phyloP scores from a whole-genome alignment of 257 asterid species.

The Nicotiana tomentosiformis region DNA sequence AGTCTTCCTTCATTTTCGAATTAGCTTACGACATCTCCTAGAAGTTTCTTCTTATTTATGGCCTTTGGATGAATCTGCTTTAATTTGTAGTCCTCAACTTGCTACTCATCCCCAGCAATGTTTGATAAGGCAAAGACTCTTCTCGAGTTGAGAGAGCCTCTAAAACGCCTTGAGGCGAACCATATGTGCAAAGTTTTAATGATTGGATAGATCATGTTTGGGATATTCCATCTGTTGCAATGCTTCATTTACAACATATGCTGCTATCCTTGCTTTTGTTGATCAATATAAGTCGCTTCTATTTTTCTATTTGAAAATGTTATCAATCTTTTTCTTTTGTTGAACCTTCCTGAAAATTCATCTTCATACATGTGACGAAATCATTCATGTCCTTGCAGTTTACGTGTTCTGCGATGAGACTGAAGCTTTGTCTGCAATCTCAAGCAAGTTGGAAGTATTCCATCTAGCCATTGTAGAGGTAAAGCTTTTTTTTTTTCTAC shows the following conservation, averaged over 20 bases:
- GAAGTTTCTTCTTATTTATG: neutral
- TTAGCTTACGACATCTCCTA: neutral
- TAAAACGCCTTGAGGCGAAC: no score
- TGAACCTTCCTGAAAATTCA: neutral
- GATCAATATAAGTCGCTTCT: no score
- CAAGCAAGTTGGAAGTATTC: slow-evolving; percentile 34
- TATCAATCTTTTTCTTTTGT: neutral
- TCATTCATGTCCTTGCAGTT: slow-evolving; percentile 23
- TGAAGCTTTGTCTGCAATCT: slow-evolving; percentile 37
- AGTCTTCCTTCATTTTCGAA: neutral
- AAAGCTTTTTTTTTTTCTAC: neutral
- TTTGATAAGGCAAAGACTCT: no score
- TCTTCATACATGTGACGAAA: neutral
- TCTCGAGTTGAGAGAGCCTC: no score
- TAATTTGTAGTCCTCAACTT: no score
- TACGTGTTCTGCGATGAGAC: slow-evolving; percentile 27
- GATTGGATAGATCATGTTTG: neutral
- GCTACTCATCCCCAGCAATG: no score
- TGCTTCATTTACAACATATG: neutral
- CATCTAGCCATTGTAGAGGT: slow-evolving; percentile 53
- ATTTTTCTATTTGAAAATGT: no score
- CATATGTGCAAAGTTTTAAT: neutral
- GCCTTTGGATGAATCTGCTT: neutral
- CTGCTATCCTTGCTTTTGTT: neutral
- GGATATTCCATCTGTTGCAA: neutral